Evolutionary conservation across 352 stramenopile genomes (phyloP).

Genomic region (Lagenidium sp.): DNA sequence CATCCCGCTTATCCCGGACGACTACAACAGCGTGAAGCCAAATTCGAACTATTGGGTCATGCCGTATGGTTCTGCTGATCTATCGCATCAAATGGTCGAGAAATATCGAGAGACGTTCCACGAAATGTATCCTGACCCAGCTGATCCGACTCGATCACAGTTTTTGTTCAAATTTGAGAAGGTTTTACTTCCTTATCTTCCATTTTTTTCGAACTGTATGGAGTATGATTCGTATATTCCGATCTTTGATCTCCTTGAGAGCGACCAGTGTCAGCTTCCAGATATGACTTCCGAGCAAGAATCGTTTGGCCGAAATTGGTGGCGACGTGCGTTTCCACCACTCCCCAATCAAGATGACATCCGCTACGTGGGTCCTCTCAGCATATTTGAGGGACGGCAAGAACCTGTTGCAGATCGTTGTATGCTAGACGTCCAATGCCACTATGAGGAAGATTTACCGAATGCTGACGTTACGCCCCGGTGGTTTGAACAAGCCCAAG

Average conservation of each 20-base stretch:
- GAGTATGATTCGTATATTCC: conserved; percentile 95
- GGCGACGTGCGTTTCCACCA: conserved; percentile 59
- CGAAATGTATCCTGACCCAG: conserved; percentile 68
- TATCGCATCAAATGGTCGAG: conserved; percentile 83
- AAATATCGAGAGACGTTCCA: conserved; percentile 96
- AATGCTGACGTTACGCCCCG: conserved; percentile 86
- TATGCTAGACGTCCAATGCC: conserved; percentile 80
- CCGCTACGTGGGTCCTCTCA: conserved; percentile 75
- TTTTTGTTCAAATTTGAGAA: conserved; percentile 75
- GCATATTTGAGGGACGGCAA: conserved; percentile 80
- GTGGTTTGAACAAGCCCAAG: conserved; percentile 93
- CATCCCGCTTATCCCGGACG: conserved; percentile 74
- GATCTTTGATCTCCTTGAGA: conserved; percentile 90
- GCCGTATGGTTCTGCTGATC: conserved; percentile 51
- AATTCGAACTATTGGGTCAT: conserved; percentile 61
- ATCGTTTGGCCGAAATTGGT: conserved; percentile 57
- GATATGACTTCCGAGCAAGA: conserved; percentile 61
- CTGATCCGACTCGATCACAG: conserved; percentile 25
- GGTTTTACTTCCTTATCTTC: conserved; percentile 91
- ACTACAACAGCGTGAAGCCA: conserved; percentile 39
- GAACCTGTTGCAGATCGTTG: conserved; percentile 91
- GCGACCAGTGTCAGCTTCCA: conserved; percentile 85
- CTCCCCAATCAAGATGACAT: conserved; percentile 95
- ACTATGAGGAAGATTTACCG: conserved; percentile 91
- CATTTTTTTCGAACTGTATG: conserved; percentile 95